These are phyloP conservation scores for Penicillium herquei DNA, from an alignment of 495 filamentous ascomycete genomes.

Conservation along the genomic window DNA sequence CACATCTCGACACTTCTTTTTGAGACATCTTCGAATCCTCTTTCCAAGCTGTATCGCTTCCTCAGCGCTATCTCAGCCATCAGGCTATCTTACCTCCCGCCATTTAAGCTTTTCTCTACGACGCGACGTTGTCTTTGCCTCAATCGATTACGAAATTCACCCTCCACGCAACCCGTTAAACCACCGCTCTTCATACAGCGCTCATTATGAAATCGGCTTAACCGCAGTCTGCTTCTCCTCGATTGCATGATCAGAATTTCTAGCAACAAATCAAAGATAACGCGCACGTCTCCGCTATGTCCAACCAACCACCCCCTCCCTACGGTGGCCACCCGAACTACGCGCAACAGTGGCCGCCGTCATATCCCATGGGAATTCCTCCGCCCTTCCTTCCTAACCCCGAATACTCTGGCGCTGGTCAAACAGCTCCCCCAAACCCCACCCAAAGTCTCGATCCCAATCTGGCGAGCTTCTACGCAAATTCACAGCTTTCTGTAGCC, in stretches of 20 bases:
- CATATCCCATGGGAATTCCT: slow-evolving; percentile 25
- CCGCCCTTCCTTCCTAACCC: slow-evolving; percentile 22
- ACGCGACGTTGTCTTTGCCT: no score
- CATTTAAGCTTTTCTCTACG: neutral
- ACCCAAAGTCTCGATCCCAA: slow-evolving; percentile 21
- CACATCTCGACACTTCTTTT: neutral
- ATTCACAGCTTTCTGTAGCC: slow-evolving; percentile 26
- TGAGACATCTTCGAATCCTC: neutral
- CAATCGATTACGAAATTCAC: no score
- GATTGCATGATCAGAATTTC: neutral
- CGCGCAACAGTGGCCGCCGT: slow-evolving; percentile 32
- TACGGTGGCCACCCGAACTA: slow-evolving; percentile 44
- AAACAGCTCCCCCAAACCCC: slow-evolving; percentile 6
- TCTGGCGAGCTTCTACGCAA: slow-evolving; percentile 25
- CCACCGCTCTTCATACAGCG: neutral
- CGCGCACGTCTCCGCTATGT: slow-evolving; percentile 38
- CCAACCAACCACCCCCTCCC: slow-evolving; percentile 54
- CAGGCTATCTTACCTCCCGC: neutral
- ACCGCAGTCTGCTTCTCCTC: neutral
- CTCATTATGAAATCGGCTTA: neutral
- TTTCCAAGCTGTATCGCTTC: neutral
- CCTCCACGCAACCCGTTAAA: no score
- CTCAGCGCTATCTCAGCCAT: no score
- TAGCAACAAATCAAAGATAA: no score
- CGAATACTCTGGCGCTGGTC: slow-evolving; percentile 11